Evolutionary conservation across 176 grass and related monocot species (phyloP), one percentile per base, ranked within the genome.

Genomic region (Lolium multiflorum): DNA sequence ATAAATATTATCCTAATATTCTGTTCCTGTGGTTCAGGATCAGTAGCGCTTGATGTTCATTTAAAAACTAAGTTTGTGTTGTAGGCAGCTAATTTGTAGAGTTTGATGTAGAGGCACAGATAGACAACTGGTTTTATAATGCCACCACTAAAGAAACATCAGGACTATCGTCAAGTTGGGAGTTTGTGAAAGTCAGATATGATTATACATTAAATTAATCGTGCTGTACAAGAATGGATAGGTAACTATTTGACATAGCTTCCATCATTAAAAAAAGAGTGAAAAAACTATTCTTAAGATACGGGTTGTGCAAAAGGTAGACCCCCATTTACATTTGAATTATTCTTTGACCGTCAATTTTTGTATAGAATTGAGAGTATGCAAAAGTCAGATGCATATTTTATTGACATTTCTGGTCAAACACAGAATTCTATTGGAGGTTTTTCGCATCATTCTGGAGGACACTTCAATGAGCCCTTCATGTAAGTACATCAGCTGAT

Each of bases 351-450:
- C 20, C 20, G 17, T 83, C 73, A 65, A 65, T 54, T 13, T 52
- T 44, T 44, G 41, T 43, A 25, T 74, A 75, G 37, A 66, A 51
- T 55, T 24, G 0, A 14, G 68, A 86, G 28, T 81, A 43, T 46
- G 14, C 0, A 20, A 37, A 82, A 82, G 5, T 72, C 22, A 47
- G 84, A 22, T 74, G 73, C 67, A 47, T 62, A 35, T 26, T 26
- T 50, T 50, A 77, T 18, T 85, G 22, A 64, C 81, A 35, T 93
- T 82, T 85, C 64, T 61, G 28, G 46, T 82, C 76, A 81, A 65
- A 77, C 21, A 49, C 87, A 99, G 94, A 99, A 99, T 79, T 99
- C 97, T 43, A 94, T 96, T 91, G 97, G 97, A 94, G 97, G 97
- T 72, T 86, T 91, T 93, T 99, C 97, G 25, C 94, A 97, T 83